These are phyloP conservation scores for Phialocephala subalpina DNA, from an alignment of 2,329 filamentous ascomycete species.

Conservation along the genomic window DNA sequence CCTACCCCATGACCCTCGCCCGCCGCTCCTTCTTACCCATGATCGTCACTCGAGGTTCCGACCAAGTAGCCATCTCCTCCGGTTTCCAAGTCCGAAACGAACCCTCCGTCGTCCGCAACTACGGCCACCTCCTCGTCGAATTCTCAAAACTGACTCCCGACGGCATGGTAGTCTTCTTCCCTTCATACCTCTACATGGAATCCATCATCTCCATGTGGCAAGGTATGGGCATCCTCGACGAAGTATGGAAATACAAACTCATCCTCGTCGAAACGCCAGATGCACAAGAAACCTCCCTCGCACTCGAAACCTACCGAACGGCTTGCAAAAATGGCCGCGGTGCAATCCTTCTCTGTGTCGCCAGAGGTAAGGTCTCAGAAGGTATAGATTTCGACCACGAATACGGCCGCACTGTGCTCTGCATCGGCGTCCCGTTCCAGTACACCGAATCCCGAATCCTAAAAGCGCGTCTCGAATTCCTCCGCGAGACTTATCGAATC, in stretches of 20 bases:
- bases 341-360: constrained; percentile 92
- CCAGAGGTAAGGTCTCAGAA: constrained; percentile 95
- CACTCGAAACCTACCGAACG: constrained; percentile 94
- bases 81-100: constrained; percentile 96
- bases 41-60: constrained; percentile 94
- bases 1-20: constrained; percentile 95
- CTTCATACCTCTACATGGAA: constrained; percentile 98
- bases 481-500: constrained; percentile 97
- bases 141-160: constrained; percentile 97
- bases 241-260: constrained; percentile 99
- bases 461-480: constrained; percentile 92
- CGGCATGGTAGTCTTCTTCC: constrained; percentile 99
- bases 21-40: constrained; percentile 95
- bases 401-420: constrained; percentile 93
- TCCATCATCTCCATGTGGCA: constrained; percentile 99
- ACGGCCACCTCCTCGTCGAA: constrained; percentile 90
- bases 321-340: constrained; percentile 97
- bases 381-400: constrained; percentile 99
- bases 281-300: constrained; percentile 94
- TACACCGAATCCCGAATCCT: constrained; percentile 98
- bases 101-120: constrained; percentile 95
- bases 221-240: constrained; percentile 95
- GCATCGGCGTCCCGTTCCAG: constrained; percentile 97
- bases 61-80: constrained; percentile 92
- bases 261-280: constrained; percentile 98